phyloP scores from a whole-genome alignment of 129 eudicot species.

The Cynara cardunculus region DNA sequence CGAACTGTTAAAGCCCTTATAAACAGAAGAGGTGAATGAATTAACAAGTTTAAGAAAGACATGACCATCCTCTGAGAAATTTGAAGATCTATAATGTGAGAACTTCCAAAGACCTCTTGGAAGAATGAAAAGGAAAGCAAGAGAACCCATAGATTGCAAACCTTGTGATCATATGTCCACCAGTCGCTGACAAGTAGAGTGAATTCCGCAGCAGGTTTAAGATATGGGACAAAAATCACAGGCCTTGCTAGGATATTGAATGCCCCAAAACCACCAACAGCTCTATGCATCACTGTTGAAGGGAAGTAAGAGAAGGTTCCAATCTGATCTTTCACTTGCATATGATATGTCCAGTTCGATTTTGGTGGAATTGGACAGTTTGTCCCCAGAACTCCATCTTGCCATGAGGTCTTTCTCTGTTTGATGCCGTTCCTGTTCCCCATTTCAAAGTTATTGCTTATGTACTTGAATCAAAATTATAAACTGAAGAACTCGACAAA shows the following conservation, averaged over 20 bases:
- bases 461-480: not conserved
- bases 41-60: too few relatives aligned
- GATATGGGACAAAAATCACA: slow-evolving; percentile 66
- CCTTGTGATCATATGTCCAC: slow-evolving; percentile 85
- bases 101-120: not conserved
- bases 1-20: too few relatives aligned
- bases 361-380: slow-evolving; percentile 82
- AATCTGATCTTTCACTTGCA: slow-evolving; percentile 92
- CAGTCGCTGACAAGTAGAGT: slow-evolving; percentile 67
- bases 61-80: not conserved
- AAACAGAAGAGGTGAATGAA: too few relatives aligned
- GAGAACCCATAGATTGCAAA: slow-evolving; percentile 17
- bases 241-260: slow-evolving; percentile 52
- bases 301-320: slow-evolving; percentile 73
- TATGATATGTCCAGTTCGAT: slow-evolving; percentile 58
- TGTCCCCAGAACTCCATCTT: slow-evolving; percentile 96
- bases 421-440: slow-evolving; percentile 69
- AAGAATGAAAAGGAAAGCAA: not conserved
- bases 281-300: slow-evolving; percentile 69
- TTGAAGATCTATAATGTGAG: not conserved
- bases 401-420: slow-evolving; percentile 81
- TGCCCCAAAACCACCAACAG: slow-evolving; percentile 81
- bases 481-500: not conserved
- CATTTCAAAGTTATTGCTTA: not conserved
- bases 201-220: slow-evolving; percentile 57